Base-by-base conservation (phyloP, 495 filamentous ascomycete species). In the Daldinia grandis region DNA sequence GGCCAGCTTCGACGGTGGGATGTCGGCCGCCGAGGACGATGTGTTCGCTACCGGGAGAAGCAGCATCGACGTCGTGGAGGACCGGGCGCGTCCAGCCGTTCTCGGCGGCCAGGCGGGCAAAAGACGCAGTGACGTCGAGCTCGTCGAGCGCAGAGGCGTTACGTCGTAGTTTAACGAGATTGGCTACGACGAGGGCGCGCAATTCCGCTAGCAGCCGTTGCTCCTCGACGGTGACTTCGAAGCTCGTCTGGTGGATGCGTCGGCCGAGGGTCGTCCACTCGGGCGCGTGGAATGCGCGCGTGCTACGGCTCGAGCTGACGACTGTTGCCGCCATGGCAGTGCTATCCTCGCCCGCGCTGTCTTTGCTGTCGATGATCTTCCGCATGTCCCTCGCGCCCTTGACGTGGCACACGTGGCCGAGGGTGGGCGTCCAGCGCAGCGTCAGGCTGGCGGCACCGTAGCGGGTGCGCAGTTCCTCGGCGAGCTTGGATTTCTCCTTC, bases 61-160 rank as follows among this genome's bases (percentile, higher is more conserved):
- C 3, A 21, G 72, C 64, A 14, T 81, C 82, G 8, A 82, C 76
- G 19, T 84, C 74, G 55, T 89, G 91, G 12, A 99, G 76, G 7
- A 89, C 80, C 0, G 95, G 95, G 0, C 96, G 87, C 3, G 88
- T 84, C 62, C 94, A 88, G 19, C 83, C 78, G 62, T 92, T 88
- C 74, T 95, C 92, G 21, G 82, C 74, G 0, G 95, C 95, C 8
- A 98, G 81, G 0, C 78, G 84, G 5, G 96, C 92, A 58, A 95
- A 95, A 0, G 92, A 92, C 66, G 91, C 91, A 1, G 90, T 88
- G 27, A 99, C 90, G 78, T 99, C 95, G 4, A 99, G 85, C 78
- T 97, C 92, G 76, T 97, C 96, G 21, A 99, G 87, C 0, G 97
- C 93, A 3, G 86, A 83, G 3, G 94, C 95, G 76, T 97, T 98